These are phyloP conservation scores for Pseudonitzschia delicatissima DNA, from an alignment of 108 stramenopile genomes.

Conservation along the genomic window DNA sequence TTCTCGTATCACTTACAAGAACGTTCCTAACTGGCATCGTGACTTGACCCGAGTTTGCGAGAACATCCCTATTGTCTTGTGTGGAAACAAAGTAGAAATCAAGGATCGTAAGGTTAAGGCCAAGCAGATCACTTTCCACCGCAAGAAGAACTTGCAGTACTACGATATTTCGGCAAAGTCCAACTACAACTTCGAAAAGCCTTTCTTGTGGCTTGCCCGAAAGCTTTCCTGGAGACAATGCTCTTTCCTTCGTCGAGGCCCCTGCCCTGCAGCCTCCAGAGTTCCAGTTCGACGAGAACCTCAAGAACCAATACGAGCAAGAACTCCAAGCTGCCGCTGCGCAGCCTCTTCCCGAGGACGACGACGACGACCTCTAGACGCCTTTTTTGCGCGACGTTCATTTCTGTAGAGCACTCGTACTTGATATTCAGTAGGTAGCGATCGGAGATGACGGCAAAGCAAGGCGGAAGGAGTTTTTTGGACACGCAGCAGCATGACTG, in stretches of 20 bases:
- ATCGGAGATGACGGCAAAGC: too few species aligned
- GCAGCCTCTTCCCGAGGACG: constrained; percentile 94
- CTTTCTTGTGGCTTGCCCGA: constrained; percentile 98
- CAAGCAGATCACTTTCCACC: constrained; percentile 99
- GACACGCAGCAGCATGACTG: too few species aligned
- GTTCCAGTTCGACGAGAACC: constrained; percentile 86
- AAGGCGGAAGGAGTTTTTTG: too few species aligned
- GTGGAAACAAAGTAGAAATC: constrained; percentile 99
- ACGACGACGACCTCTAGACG: constrained; percentile 91
- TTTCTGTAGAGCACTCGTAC: neutral
- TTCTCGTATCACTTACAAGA: constrained; percentile 98
- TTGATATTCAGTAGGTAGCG: neutral
- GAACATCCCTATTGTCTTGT: constrained; percentile 98
- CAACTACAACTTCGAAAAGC: constrained; percentile 99
- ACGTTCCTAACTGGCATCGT: constrained; percentile 99
- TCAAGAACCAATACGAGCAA: constrained; percentile 84
- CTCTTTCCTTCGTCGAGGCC: constrained; percentile 96
- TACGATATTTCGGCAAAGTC: constrained; percentile 99
- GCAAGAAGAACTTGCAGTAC: constrained; percentile 99
- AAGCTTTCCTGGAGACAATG: constrained; percentile 97
- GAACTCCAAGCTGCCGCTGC: constrained; percentile 89
- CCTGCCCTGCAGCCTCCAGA: constrained; percentile 98
- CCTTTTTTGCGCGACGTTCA: neutral
- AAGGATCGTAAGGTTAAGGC: constrained; percentile 99
- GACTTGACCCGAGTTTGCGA: constrained; percentile 99